A percentile compares a stretch with the other conserved stretches of the same genome.
These are phyloP conservation scores for Sugiyamaella novakii DNA, from an alignment of 1,139 yeast genomes.

Conservation along the genomic window DNA sequence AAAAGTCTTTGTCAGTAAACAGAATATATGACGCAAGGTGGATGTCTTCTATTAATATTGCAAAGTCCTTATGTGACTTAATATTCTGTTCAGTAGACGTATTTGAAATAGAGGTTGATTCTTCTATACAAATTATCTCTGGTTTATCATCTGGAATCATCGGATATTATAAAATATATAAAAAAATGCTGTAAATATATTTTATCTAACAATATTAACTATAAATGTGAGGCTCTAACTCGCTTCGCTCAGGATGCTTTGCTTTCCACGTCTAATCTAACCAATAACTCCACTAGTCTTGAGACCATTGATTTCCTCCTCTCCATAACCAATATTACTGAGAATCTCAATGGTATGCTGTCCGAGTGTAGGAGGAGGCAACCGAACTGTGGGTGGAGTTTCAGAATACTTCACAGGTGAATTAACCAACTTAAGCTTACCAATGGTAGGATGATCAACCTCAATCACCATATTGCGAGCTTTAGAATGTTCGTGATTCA, in stretches of 20 bases:
- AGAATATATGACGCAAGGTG: constrained; percentile 6
- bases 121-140: constrained; percentile 32
- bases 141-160: constrained; percentile 36
- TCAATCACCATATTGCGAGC: constrained; percentile 46
- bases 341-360: constrained; percentile 41
- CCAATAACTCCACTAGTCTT: constrained; percentile 35
- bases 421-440: constrained; percentile 43
- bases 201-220: too few relatives aligned
- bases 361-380: constrained; percentile 47
- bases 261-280: too few relatives aligned
- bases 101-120: constrained; percentile 29
- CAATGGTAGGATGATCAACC: constrained; percentile 43
- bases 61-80: constrained; percentile 36
- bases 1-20: not conserved
- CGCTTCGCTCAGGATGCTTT: too few relatives aligned
- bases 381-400: constrained; percentile 44
- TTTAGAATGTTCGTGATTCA: constrained; percentile 43
- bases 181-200: constrained; percentile 22
- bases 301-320: constrained; percentile 30
- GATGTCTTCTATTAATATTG: constrained; percentile 25
- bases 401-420: constrained; percentile 45
- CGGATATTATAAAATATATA: constrained; percentile 36
- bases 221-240: too few relatives aligned
- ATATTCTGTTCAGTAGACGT: constrained; percentile 37
- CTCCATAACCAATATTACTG: constrained; percentile 34